Conservation (phyloP, 306 rosid species). For the Malus asiatica region DNA sequence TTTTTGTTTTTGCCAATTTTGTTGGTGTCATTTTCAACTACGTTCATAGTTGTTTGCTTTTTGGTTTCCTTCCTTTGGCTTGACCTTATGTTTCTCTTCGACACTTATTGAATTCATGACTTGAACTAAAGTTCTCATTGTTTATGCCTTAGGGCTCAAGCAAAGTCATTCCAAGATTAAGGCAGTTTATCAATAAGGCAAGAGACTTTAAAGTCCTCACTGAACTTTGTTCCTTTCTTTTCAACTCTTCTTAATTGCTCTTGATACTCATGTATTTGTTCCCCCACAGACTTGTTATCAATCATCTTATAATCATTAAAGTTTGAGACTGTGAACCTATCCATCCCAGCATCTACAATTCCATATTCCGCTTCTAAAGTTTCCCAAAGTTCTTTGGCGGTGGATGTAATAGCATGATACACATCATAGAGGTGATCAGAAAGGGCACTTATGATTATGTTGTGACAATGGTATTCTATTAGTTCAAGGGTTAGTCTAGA, state of each 20-base stretch:
- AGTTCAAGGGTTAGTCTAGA: background rate
- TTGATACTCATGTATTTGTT: background rate
- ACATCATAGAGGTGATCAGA: background rate
- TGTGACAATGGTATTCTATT: background rate
- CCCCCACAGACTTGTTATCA: too few species aligned
- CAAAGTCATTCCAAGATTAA: too few species aligned
- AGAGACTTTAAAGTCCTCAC: too few species aligned
- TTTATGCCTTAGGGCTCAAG: background rate
- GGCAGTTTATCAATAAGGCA: too few species aligned
- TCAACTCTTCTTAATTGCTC: background rate
- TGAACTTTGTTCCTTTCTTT: too few species aligned
- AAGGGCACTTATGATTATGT: background rate
- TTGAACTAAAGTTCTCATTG: background rate
- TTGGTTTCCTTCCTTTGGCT: background rate
- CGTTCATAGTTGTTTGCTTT: background rate
- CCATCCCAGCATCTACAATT: background rate
- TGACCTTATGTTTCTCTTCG: background rate
- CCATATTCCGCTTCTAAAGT: background rate
- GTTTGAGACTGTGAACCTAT: background rate
- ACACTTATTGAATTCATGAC: background rate
- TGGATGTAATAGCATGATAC: background rate
- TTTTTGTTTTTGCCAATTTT: too few species aligned
- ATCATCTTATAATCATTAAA: background rate
- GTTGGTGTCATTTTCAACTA: background rate
- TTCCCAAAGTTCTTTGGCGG: background rate